Base-by-base conservation (phyloP, 1,284 basidiomycete genomes). In the Mycena citricolor region DNA sequence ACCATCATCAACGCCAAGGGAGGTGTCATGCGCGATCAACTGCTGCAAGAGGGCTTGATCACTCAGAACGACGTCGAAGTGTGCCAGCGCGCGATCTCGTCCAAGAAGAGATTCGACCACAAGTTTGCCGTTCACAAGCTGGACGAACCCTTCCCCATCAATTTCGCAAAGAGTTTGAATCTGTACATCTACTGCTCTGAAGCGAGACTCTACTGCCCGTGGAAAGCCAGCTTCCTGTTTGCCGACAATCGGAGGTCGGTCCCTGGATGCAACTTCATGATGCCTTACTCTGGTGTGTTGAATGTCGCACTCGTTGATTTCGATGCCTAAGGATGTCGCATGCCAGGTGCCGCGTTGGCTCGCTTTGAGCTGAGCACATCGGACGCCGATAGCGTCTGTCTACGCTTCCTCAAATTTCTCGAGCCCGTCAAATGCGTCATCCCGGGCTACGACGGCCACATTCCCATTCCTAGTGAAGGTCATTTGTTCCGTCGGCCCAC, bases 321-420 rank as follows among this genome's bases (percentile, higher is more conserved):
- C 11, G 3, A n/a, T n/a, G 8, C 13, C 34, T 6, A 31, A 16
- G 11, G 11, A 5, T 3, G n/a, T n/a, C n/a, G n/a, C 3, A 2
- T 12, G 11, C 19, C 22, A 40, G 47, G 42, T 4, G 30, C 37
- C 10, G 47, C 47, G 2, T 34, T 44, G 17, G 47, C 42, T 3
- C 47, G 42, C 8, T 45, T 49, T 35, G 47, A 49, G 34, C 38
- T 25, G 42, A 44, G 39, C 47, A 49, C 31, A 23, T n/a, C 38
- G 2, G 30, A 39, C 5, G 23, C 26, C 23, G 8, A 14, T 17
- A 38, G 34, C 8, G 24, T 49, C 26, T 30, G 41, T 4, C 23
- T 49, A 39, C 47, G 42, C 42, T 44, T 49, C 29, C n/a, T 33
- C 13, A 36, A 32, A 20, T 32, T 49, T 30, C 42, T 49, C 19